phyloP scores from a whole-genome alignment of 164 flowering plant genomes.

The grape (Vitis vinifera) region DNA sequence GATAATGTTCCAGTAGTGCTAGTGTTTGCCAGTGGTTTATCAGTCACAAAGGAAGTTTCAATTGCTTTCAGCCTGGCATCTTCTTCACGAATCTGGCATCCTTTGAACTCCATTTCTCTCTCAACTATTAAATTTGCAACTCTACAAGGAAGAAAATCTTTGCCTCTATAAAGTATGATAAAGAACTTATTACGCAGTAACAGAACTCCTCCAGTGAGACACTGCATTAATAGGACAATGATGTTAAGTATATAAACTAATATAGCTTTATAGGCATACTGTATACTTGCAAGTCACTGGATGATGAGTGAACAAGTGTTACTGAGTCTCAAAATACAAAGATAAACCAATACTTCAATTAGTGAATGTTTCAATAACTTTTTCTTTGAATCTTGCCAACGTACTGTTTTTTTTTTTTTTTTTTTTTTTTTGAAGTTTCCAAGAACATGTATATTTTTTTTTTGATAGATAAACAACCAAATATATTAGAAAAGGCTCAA shows the following conservation, averaged over 20 bases:
- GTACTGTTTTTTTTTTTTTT: no score
- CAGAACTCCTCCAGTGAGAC: slow-evolving; percentile 85
- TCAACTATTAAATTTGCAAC: slow-evolving; percentile 53
- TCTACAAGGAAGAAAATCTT: slow-evolving; percentile 72
- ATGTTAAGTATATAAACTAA: neutral
- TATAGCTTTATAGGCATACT: no score
- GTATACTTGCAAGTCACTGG: no score
- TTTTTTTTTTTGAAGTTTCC: no score
- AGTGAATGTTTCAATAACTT: no score
- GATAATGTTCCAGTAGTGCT: slow-evolving; percentile 60
- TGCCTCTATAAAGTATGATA: slow-evolving; percentile 85
- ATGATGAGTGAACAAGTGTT: no score
- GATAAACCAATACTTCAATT: no score
- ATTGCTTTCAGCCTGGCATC: slow-evolving; percentile 55
- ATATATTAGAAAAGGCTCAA: no score
- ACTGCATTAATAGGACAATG: slow-evolving; percentile 48
- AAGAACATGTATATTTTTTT: no score
- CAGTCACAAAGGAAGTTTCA: slow-evolving; percentile 26
- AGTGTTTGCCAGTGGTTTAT: slow-evolving; percentile 17
- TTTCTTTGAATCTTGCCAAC: no score
- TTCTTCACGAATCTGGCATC: slow-evolving; percentile 67
- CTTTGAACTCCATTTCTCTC: slow-evolving; percentile 64
- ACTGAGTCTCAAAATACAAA: no score
- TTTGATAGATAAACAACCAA: no score
- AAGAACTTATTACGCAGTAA: slow-evolving; percentile 77